phyloP scores from a whole-genome alignment of 495 filamentous ascomycete genomes.

The Bombardia bombarda region DNA sequence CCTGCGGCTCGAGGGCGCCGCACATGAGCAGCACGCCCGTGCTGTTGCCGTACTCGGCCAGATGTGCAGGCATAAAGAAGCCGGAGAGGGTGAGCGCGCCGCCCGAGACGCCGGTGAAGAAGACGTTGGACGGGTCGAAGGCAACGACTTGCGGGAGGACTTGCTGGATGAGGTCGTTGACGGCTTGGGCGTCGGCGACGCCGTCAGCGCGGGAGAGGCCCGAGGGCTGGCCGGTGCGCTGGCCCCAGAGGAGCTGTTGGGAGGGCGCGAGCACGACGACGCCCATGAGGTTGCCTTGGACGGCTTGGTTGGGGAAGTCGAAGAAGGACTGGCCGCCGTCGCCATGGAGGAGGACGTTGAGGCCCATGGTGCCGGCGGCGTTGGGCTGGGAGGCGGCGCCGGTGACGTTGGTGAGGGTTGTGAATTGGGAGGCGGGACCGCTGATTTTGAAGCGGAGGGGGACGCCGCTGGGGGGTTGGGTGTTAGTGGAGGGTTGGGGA shows the following conservation, averaged over 20 bases:
- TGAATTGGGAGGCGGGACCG: conserved; percentile 39
- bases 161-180: conserved; percentile 32
- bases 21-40: conserved; percentile 41
- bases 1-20: conserved; percentile 38
- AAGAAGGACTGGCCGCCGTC: conserved; percentile 51
- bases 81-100: conserved; percentile 37
- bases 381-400: conserved; percentile 23
- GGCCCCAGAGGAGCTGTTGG: conserved; percentile 45
- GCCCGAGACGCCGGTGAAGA: conserved; percentile 42
- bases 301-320: conserved; percentile 46
- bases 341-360: conserved; percentile 45
- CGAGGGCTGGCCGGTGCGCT: conserved; percentile 35
- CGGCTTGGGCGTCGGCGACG: conserved; percentile 39
- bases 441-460: conserved; percentile 39
- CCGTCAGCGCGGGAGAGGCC: conserved; percentile 42
- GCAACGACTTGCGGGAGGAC: conserved; percentile 36
- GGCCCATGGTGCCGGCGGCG: conserved; percentile 26
- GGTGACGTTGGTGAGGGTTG: conserved; percentile 26
- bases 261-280: conserved; percentile 40
- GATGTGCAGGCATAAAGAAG: conserved; percentile 42
- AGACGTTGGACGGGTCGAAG: conserved; percentile 33
- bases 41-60: conserved; percentile 29
- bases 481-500: not conserved
- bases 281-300: conserved; percentile 36
- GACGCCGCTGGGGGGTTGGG: conserved; percentile 23